A percentile compares a stretch with the other conserved stretches of the same genome.
These are phyloP conservation scores for Grigorovia jiainica DNA, from an alignment of 805 yeast species.

Conservation along the genomic window DNA sequence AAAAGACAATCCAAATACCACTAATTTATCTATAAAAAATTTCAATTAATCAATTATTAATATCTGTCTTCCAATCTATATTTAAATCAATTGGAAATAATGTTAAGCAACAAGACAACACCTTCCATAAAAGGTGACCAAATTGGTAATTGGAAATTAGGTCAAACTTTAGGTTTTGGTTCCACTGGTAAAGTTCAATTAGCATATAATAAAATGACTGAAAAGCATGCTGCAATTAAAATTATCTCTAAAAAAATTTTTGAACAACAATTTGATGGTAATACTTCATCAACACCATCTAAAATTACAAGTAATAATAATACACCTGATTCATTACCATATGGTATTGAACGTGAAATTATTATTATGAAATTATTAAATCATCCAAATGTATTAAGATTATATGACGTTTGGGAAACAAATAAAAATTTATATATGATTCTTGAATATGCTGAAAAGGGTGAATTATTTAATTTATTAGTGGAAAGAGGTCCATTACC, in stretches of 20 bases:
- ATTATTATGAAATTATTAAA: conserved; percentile 74
- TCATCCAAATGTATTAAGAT: conserved; percentile 68
- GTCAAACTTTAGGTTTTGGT: conserved; percentile 92
- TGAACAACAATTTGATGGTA: conserved; percentile 5
- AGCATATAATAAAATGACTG: conserved; percentile 77
- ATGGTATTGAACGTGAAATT: conserved; percentile 81
- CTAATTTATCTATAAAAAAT: too few relatives aligned
- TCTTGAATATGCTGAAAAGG: conserved; percentile 93
- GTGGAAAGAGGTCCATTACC: conserved; percentile 82
- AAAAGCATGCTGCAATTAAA: conserved; percentile 91
- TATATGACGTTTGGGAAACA: conserved; percentile 84
- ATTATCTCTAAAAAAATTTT: conserved; percentile 83
- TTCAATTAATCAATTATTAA: too few relatives aligned
- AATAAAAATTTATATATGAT: conserved; percentile 76
- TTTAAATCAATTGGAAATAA: too few relatives aligned
- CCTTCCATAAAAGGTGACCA: conserved; percentile 31
- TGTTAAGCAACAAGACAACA: conserved; percentile 7
- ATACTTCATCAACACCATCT: not conserved
- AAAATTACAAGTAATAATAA: conserved; percentile 28
- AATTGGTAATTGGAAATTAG: conserved; percentile 94
- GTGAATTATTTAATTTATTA: conserved; percentile 86
- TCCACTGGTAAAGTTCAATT: conserved; percentile 90
- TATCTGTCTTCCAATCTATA: too few relatives aligned
- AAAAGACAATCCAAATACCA: too few relatives aligned
- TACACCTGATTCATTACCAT: conserved; percentile 52